Conservation (phyloP, 192 early-diverging fungal genomes). For the Backusella morwellensis region DNA sequence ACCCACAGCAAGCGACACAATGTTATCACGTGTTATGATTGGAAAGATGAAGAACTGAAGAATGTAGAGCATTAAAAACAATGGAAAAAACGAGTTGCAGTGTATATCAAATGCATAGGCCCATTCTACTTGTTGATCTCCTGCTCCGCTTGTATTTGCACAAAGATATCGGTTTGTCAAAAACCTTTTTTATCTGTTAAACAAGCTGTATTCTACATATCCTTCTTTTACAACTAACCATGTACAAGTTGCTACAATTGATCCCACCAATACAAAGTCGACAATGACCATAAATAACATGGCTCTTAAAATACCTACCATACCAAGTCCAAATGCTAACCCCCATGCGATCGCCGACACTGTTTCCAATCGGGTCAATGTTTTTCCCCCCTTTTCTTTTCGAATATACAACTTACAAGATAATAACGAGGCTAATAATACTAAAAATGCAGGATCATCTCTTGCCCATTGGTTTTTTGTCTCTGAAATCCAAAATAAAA, state of each 20-base stretch:
- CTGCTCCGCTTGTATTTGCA: constrained; percentile 72
- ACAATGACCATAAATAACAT: constrained; percentile 81
- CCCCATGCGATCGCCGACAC: constrained; percentile 83
- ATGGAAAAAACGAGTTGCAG: constrained; percentile 93
- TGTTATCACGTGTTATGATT: constrained; percentile 71
- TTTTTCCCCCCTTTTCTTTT: background rate
- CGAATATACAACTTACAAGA: constrained; percentile 45
- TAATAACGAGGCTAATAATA: constrained; percentile 67
- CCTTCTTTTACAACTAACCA: constrained; percentile 47
- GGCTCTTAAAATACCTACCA: constrained; percentile 67
- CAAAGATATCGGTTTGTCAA: constrained; percentile 80
- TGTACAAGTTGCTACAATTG: constrained; percentile 62
- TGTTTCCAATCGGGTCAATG: constrained; percentile 24
- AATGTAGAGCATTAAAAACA: constrained; percentile 85
- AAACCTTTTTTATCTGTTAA: constrained; percentile 43
- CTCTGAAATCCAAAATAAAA: constrained; percentile 51
- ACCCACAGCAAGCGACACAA: constrained; percentile 82
- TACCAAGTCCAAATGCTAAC: constrained; percentile 66
- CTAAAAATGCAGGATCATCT: constrained; percentile 94
- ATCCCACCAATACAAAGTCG: constrained; percentile 76
- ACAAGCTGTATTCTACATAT: background rate
- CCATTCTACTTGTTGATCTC: constrained; percentile 92
- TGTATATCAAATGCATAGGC: constrained; percentile 96
- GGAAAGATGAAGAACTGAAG: constrained; percentile 93
- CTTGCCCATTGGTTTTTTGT: constrained; percentile 98